Conservation (phyloP, 2,329 filamentous ascomycete genomes). For the Amauroascus verrucosus region DNA sequence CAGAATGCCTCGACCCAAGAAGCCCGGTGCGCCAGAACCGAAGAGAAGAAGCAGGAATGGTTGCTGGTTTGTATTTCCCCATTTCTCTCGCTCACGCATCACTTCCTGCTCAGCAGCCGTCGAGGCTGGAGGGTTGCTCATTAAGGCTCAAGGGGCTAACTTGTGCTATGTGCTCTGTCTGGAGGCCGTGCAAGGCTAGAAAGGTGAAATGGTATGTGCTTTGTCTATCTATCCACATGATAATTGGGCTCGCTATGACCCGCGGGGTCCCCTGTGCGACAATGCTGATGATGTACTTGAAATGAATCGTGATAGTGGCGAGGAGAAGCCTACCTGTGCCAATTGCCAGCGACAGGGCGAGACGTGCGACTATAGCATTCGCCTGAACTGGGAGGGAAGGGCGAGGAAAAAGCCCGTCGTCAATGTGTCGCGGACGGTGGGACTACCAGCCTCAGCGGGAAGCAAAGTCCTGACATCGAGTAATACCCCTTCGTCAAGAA, state of each 20-base stretch:
- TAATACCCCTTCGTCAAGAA: neutral
- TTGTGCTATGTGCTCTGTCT: neutral
- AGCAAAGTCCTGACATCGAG: neutral
- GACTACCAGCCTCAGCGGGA: neutral
- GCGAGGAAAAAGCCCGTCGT: conserved; percentile 20
- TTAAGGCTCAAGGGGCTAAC: conserved; percentile 3
- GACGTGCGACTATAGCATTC: conserved; percentile 68
- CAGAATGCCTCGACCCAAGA: conserved; percentile 54
- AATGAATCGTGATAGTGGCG: conserved; percentile 43
- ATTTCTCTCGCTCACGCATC: neutral
- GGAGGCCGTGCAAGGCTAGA: conserved; percentile 61
- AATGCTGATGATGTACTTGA: neutral
- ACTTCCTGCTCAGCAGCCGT: conserved; percentile 3
- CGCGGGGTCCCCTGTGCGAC: neutral
- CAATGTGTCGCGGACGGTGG: neutral
- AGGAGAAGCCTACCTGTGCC: conserved; percentile 60
- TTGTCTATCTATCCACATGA: no score
- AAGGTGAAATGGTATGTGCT: conserved; percentile 57
- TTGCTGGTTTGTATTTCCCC: conserved; percentile 46
- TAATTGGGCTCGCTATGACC: neutral
- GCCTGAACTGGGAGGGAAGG: conserved; percentile 70
- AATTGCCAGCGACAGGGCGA: conserved; percentile 66
- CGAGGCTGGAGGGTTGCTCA: neutral
- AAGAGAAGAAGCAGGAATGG: conserved; percentile 54
- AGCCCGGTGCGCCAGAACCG: conserved; percentile 47